Conservation (phyloP, 305 asterid genomes). For the Fraxinus nigra region DNA sequence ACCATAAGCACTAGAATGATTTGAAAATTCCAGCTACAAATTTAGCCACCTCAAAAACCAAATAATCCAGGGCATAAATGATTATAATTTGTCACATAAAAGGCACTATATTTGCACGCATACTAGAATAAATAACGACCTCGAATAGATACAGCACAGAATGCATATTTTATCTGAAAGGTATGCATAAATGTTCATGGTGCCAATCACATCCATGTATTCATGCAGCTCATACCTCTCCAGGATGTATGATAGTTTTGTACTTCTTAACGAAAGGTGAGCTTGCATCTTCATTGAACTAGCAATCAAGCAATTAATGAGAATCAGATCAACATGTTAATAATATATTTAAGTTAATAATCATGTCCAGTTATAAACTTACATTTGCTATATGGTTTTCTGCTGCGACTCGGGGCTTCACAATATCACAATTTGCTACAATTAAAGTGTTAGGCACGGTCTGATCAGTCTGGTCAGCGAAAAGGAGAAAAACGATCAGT, state of each 20-base stretch:
- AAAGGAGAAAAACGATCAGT: conserved; percentile 17
- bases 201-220: not conserved
- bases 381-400: conserved; percentile 83
- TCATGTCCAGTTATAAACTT: conserved; percentile 11
- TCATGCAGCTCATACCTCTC: conserved; percentile 65
- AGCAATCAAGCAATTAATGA: conserved; percentile 17
- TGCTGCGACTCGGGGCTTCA: conserved; percentile 92
- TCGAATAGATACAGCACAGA: not conserved
- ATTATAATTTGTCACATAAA: not conserved
- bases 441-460: conserved; percentile 93
- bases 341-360: not conserved
- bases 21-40: not conserved
- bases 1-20: not conserved
- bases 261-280: conserved; percentile 91
- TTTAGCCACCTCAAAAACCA: not conserved
- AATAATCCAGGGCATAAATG: not conserved
- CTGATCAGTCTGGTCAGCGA: conserved; percentile 67
- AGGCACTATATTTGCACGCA: not conserved
- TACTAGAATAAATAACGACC: not conserved
- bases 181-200: not conserved
- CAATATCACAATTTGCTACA: conserved; percentile 87
- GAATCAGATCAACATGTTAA: conserved; percentile 17
- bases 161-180: not conserved
- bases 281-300: conserved; percentile 97
- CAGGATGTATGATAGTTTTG: conserved; percentile 95